Evolutionary conservation across 352 stramenopile species (phyloP).

Genomic region (Globisporangium cylindrosporum): DNA sequence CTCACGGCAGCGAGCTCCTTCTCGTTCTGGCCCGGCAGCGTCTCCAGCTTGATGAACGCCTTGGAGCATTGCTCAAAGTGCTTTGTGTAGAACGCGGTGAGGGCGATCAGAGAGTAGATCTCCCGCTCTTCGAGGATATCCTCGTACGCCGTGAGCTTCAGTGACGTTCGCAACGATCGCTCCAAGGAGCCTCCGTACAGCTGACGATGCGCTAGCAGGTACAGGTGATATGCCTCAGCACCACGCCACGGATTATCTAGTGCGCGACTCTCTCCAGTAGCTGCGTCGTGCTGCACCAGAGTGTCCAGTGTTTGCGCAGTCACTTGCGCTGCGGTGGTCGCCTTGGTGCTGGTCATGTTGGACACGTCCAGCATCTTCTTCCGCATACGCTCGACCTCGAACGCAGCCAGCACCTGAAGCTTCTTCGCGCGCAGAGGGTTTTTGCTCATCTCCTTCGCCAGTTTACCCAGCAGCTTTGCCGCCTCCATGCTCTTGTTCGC

Average conservation of each 20-base stretch:
- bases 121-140: constrained; percentile 90
- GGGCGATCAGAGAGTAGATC: constrained; percentile 92
- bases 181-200: constrained; percentile 86
- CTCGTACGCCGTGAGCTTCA: constrained; percentile 89
- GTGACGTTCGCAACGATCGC: constrained; percentile 77
- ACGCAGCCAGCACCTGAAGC: constrained; percentile 90
- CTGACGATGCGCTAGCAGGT: constrained; percentile 90
- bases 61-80: constrained; percentile 90
- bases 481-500: constrained; percentile 92
- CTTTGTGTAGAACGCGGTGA: constrained; percentile 90
- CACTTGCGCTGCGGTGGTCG: constrained; percentile 67
- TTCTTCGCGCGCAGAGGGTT: constrained; percentile 92
- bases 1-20: constrained; percentile 63
- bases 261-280: constrained; percentile 73
- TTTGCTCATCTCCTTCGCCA: constrained; percentile 78
- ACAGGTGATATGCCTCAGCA: constrained; percentile 93
- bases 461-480: constrained; percentile 85
- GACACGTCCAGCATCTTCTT: constrained; percentile 88
- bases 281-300: constrained; percentile 86
- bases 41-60: constrained; percentile 93
- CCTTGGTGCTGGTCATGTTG: constrained; percentile 50
- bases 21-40: constrained; percentile 52
- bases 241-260: constrained; percentile 93
- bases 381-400: constrained; percentile 92
- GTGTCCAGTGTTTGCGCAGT: constrained; percentile 91